Conservation (phyloP, 2,329 filamentous ascomycete species). For the Epichloe glyceriae region DNA sequence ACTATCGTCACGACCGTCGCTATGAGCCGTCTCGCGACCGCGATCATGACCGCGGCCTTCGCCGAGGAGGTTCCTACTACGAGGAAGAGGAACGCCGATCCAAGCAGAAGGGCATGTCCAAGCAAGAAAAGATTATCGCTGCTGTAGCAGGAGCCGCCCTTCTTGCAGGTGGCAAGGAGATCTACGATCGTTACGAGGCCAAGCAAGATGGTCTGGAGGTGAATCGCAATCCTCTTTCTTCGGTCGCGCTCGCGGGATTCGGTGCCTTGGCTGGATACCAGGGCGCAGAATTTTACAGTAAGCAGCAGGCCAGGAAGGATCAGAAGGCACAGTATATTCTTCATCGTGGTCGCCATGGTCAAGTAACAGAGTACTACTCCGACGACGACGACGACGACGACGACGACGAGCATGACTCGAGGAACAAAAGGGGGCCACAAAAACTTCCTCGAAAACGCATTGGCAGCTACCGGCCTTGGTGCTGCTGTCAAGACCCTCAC, state of each 20-base stretch:
- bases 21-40: conserved; percentile 18
- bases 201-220: conserved; percentile 35
- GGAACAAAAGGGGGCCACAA: conserved; percentile 48
- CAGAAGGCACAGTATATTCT: conserved; percentile 40
- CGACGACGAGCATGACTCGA: conserved; percentile 24
- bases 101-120: conserved; percentile 37
- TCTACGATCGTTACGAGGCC: conserved; percentile 50
- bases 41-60: conserved; percentile 24
- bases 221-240: conserved; percentile 45
- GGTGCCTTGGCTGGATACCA: conserved; percentile 52
- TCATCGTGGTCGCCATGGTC: conserved; percentile 41
- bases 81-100: conserved; percentile 44
- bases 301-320: conserved; percentile 43
- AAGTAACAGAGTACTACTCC: conserved; percentile 38
- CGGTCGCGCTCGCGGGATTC: conserved; percentile 49
- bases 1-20: conserved; percentile 34
- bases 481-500: conserved; percentile 47
- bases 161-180: conserved; percentile 52
- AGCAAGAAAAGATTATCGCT: conserved; percentile 54
- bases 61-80: conserved; percentile 35
- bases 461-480: conserved; percentile 49
- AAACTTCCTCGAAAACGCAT: conserved; percentile 50
- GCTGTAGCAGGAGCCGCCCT: conserved; percentile 52
- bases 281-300: conserved; percentile 50
- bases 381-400: conserved; percentile 36